phyloP scores from a whole-genome alignment of 345 rosid species.

The Aquilaria malaccensis region DNA sequence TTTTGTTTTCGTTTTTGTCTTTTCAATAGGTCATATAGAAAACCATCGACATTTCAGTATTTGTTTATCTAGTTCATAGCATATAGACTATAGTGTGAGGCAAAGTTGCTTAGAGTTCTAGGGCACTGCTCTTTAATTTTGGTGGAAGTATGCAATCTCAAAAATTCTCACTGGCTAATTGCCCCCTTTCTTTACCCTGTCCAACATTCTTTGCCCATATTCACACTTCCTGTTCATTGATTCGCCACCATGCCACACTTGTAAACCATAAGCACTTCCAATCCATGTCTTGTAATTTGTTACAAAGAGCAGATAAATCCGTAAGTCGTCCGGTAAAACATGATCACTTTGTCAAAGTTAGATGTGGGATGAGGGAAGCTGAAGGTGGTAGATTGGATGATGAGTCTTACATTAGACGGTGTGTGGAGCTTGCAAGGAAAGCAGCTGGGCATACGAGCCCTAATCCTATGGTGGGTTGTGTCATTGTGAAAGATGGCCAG shows the following conservation, averaged over 20 bases:
- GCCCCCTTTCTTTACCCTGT: background rate
- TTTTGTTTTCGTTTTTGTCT: no score
- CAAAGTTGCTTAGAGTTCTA: no score
- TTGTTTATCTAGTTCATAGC: no score
- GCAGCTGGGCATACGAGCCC: slow-evolving; percentile 84
- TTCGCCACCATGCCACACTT: background rate
- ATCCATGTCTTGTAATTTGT: slow-evolving; percentile 18
- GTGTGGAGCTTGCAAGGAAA: slow-evolving; percentile 73
- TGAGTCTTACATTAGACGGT: slow-evolving; percentile 61
- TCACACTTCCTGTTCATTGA: slow-evolving; percentile 4
- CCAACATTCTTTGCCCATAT: slow-evolving; percentile 3
- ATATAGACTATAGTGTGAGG: no score
- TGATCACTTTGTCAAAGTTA: slow-evolving; percentile 15
- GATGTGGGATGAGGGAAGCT: slow-evolving; percentile 16
- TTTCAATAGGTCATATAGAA: no score
- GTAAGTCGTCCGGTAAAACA: slow-evolving; percentile 9
- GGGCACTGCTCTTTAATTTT: no score
- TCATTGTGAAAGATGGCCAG: slow-evolving; percentile 74
- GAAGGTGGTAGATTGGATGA: slow-evolving; percentile 28
- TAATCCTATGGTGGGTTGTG: slow-evolving; percentile 95
- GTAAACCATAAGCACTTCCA: background rate
- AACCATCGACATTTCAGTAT: no score
- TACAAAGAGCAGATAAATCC: slow-evolving; percentile 18
- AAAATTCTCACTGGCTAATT: slow-evolving; percentile 6
- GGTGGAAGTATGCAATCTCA: slow-evolving; percentile 20